phyloP scores from a whole-genome alignment of 129 eudicot species.

The Tagetes erecta region DNA sequence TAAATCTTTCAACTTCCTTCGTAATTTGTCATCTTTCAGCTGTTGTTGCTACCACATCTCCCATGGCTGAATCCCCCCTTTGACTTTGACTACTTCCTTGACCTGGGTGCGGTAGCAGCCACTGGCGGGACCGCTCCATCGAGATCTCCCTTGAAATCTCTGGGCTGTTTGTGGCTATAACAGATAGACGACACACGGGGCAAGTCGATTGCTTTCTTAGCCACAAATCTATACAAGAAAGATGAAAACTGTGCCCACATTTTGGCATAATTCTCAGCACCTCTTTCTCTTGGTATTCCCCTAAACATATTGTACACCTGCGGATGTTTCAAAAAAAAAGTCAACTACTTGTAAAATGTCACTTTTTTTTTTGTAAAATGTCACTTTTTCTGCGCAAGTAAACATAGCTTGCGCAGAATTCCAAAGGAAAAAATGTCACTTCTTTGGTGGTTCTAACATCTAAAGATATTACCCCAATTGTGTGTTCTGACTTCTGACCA shows the following conservation, averaged over 20 bases:
- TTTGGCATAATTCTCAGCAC: constrained; percentile 90
- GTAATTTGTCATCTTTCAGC: constrained; percentile 27
- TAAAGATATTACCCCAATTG: no score
- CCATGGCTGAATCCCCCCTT: constrained; percentile 28
- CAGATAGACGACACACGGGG: constrained; percentile 88
- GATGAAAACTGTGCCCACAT: constrained; percentile 92
- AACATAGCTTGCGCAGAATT: no score
- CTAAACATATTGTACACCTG: constrained; percentile 91
- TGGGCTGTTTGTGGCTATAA: constrained; percentile 36
- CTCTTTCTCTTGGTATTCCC: constrained; percentile 92
- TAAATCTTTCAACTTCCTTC: constrained; percentile 22
- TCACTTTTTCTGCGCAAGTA: no score
- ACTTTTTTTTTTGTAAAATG: not conserved
- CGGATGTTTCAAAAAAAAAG: not conserved
- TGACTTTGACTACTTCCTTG: constrained; percentile 44
- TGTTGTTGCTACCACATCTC: constrained; percentile 43
- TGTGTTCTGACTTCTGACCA: no score
- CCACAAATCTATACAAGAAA: constrained; percentile 90
- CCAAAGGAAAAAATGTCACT: not conserved
- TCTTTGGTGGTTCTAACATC: not conserved
- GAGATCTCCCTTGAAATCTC: constrained; percentile 47
- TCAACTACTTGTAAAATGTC: not conserved
- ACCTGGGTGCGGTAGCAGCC: constrained; percentile 52
- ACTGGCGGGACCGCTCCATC: constrained; percentile 52
- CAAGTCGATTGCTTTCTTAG: constrained; percentile 88